Evolutionary conservation across 768 basidiomycete genomes (phyloP), one percentile per base, ranked within the genome.

Genomic region (Exidia glandulosa): DNA sequence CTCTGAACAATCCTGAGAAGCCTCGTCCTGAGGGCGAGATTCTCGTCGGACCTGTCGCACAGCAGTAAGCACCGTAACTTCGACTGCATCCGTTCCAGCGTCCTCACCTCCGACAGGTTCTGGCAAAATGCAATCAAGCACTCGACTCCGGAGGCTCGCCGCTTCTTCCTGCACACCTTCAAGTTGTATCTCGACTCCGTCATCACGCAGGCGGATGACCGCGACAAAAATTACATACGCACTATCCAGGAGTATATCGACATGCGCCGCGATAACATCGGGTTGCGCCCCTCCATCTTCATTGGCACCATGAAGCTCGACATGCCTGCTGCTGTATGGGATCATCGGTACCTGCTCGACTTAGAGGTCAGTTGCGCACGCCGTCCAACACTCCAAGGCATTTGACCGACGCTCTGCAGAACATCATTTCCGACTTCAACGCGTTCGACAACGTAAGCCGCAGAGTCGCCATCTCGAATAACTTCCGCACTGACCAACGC

Each of bases 151-250:
- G 50, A 59, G 16, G 63, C 67, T 9, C 73, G 68, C 57, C 60
- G 63, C 9, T 72, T 74, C 34, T 76, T 81, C 63, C 63, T 80
- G 30, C 62, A 72, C 6, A 62, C 59, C 2, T 75, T 79, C 60
- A 63, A 72, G 14, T 59, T 62, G 14, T 81, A 76, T 61, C 62
- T 71, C 2, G 65, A 73, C 2, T 61, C 76, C 0, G 73, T 80
- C 4, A 71, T 76, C 1, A 68, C 73, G 13, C 72, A 82, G 65
- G 76, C 79, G 0, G 62, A 65, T 0, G 79, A 81, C 60, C 72
- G 78, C 3, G 65, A 66, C 9, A 33, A 65, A 7, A 60, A 66
- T 32, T 62, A 57, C 33, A 67, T 79, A 5, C 73, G 76, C 6
- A 68, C 68, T 25, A 63, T 81, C 23, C 64, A 76, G 2, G 69